Evolutionary conservation across 176 grass and related monocot genomes (phyloP), one percentile per base, ranked within the genome.

Genomic region (Zea mays): DNA sequence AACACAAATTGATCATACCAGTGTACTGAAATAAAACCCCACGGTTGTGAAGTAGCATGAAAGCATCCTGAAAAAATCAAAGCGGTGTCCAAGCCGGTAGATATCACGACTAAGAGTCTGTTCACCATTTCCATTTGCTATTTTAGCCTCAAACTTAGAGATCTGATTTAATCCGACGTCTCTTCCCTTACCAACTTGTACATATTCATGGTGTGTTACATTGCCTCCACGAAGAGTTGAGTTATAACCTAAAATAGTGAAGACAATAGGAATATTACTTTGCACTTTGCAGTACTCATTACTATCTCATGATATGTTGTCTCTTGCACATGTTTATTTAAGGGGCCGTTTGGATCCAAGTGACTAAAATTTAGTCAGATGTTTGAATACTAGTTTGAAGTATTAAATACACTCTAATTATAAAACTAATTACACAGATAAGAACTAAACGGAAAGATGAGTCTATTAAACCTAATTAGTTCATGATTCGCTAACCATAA

Each of bases 1-100:
- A 68, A 79, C 16, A 65, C 10, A 72, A 83, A 80, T 41, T 73
- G 48, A 16, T 46, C 84, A 79, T 93, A 97, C 94, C 88, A 97
- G 68, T 33, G 82, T 97, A 85, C 88, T 97, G 63, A 97, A 87
- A 81, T 97, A 97, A 75, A 97, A 93, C 1, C 94, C 94, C 58
- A 93, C 85, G 4, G 94, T 97, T 39, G 90, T 97, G 69, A 90
- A 97, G 78, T 97, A 97, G 86, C 94, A 97, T 9, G 94, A 97
- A 64, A 97, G 86, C 94, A 97, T 97, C 66, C 94, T 90, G 81
- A 97, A 97, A 57, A 97, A 97, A 85, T 97, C 94, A 7, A 97
- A 97, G 51, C 94, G 90, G 59, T 93, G 94, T 46, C 94, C 94
- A 69, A 97, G 94, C 45, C 94, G 74, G 52, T 93, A 97, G 78